Percentiles rank a stretch among this genome's conserved stretches.
Conservation (phyloP, 495 filamentous ascomycete genomes). For the Neurospora sp. region DNA sequence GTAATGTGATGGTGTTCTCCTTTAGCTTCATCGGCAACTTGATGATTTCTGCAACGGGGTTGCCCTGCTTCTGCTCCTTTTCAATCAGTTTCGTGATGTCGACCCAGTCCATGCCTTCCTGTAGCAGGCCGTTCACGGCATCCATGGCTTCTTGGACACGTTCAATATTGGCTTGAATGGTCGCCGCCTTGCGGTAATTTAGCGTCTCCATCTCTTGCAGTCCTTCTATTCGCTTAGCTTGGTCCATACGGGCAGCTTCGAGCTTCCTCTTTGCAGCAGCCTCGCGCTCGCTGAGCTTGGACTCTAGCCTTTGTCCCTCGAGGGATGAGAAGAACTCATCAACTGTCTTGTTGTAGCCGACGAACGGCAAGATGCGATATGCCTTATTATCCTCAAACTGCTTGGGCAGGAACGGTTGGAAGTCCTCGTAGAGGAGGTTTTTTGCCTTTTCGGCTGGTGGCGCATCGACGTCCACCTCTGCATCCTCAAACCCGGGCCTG, state of each 20-base stretch:
- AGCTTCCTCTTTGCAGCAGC: conserved; percentile 71
- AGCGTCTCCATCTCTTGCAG: conserved; percentile 68
- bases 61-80: conserved; percentile 66
- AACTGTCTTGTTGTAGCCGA: conserved; percentile 83
- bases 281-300: conserved; percentile 69
- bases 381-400: conserved; percentile 65
- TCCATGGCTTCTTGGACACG: conserved; percentile 85
- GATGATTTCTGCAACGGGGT: conserved; percentile 80
- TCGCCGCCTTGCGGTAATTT: conserved; percentile 79
- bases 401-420: conserved; percentile 81
- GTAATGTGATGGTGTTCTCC: conserved; percentile 77
- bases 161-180: conserved; percentile 81
- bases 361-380: conserved; percentile 58
- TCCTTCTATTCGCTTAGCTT: conserved; percentile 71
- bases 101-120: conserved; percentile 94
- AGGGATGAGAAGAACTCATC: conserved; percentile 96
- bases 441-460: conserved; percentile 26
- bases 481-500: conserved; percentile 16
- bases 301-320: conserved; percentile 87
- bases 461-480: neutral
- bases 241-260: conserved; percentile 69
- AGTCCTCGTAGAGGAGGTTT: conserved; percentile 76
- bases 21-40: conserved; percentile 79
- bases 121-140: conserved; percentile 78
- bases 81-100: conserved; percentile 82